Conservation (phyloP, 164 flowering plant species). For the Malania oleifera region DNA sequence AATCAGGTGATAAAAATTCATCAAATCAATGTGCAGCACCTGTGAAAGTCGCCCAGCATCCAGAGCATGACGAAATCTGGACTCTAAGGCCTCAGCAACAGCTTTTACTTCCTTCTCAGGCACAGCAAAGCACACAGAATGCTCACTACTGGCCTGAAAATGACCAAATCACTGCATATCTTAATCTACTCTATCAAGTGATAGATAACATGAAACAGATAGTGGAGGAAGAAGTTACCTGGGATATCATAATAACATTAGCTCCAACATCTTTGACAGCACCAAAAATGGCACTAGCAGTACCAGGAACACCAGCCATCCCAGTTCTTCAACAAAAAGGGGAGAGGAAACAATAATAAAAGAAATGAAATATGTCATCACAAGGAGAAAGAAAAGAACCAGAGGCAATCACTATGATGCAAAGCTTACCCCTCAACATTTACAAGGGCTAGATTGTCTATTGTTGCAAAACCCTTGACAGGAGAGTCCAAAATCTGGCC, state of each 20-base stretch:
- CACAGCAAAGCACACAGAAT: constrained; percentile 98
- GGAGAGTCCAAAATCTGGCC: constrained; percentile 36
- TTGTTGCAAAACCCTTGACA: constrained; percentile 98
- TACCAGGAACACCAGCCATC: constrained; percentile 99
- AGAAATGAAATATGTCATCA: neutral
- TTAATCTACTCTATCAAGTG: neutral
- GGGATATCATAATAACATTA: constrained; percentile 98
- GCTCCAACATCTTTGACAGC: constrained; percentile 98
- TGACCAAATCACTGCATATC: constrained; percentile 13
- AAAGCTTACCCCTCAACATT: constrained; percentile 95
- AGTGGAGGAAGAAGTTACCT: constrained; percentile 37
- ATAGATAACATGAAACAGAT: constrained; percentile 6
- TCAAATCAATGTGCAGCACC: constrained; percentile 37
- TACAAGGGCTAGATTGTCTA: constrained; percentile 91
- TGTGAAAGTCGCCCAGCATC: constrained; percentile 93
- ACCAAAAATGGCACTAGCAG: constrained; percentile 85
- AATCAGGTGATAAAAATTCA: neutral
- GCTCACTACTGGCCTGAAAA: constrained; percentile 97
- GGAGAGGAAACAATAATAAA: constrained; percentile 1
- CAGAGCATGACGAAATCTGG: constrained; percentile 86
- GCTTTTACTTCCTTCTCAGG: constrained; percentile 94
- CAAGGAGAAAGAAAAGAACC: neutral
- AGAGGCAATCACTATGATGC: constrained; percentile 4
- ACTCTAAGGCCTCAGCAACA: constrained; percentile 74
- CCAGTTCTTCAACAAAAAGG: constrained; percentile 62